Evolutionary conservation across 805 yeast species (phyloP), one percentile per base, ranked within the genome.

Genomic region (Lipomyces kockii): DNA sequence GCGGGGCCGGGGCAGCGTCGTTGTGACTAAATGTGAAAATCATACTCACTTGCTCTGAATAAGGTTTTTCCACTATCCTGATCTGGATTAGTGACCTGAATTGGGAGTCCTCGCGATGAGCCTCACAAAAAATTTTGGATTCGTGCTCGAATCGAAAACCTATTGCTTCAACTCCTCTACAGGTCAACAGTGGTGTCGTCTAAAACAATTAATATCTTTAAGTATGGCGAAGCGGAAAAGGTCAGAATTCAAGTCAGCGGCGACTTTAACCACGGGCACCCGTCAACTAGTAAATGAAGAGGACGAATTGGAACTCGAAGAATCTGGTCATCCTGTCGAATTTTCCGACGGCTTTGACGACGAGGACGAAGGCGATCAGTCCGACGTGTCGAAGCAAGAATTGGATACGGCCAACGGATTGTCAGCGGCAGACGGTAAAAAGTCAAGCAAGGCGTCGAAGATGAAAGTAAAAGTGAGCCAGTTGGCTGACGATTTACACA

Each of bases 401-500:
- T 6, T 6, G 49, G 20, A 43, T 43, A 17, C 49, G 11, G 49
- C 49, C 49, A 43, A 43, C 20, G 20, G 49, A 17, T n/a, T 25
- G n/a, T 8, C 29, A 54, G 25, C 56, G 56, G 39, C 54, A 56
- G 46, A n/a, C 37, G 7, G 32, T 25, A 11, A 2, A 52, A 27
- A 25, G 7, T 14, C 51, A 12, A 32, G 20, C n/a, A 61, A 60
- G 60, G 32, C 22, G n/a, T 14, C 29, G 32, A 54, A 55, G 60
- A 46, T 57, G 46, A 49, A 32, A 37, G 37, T 55, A 29, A 61
- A 61, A 43, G 61, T 69, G 17, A 61, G 63, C 29, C 71, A 65
- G 27, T 58, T 68, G 4, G 73, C 74, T 7, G 93, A 91, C 73
- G 97, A 95, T 66, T 87, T 94, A 58, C 97, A 94, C 74, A 84